phyloP scores from a whole-genome alignment of 257 asterid genomes.

The Osmanthus fragrans region DNA sequence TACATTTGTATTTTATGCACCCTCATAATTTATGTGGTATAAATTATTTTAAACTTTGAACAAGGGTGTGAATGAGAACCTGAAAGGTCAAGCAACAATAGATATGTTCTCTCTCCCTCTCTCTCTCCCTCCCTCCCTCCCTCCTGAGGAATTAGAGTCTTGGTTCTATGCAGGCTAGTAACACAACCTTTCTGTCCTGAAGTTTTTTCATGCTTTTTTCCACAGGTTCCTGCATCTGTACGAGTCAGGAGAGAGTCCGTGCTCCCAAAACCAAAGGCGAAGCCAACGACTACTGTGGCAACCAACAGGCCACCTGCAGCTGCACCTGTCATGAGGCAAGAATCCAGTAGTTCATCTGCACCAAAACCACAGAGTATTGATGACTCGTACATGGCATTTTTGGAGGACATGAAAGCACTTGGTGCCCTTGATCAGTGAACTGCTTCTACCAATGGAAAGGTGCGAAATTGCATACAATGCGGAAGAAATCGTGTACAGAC shows the following conservation, averaged over 20 bases:
- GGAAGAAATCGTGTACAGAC: not conserved
- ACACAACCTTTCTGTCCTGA: not conserved
- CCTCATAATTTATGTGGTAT: not conserved
- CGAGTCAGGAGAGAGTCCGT: conserved; percentile 84
- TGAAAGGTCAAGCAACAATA: not conserved
- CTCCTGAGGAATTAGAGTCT: too few species aligned
- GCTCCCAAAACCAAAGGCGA: conserved; percentile 65
- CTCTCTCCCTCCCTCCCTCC: fast-evolving
- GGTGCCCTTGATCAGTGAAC: conserved; percentile 79
- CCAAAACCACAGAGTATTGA: conserved; percentile 76
- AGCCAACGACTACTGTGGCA: conserved; percentile 36
- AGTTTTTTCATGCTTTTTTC: not conserved
- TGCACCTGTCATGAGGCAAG: conserved; percentile 46
- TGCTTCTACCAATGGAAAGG: not conserved
- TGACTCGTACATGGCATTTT: conserved; percentile 81
- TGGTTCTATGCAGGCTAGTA: not conserved
- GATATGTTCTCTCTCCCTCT: not conserved
- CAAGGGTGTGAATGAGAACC: not conserved
- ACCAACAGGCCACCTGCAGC: conserved; percentile 47
- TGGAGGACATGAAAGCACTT: conserved; percentile 93
- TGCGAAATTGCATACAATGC: not conserved
- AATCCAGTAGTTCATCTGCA: conserved; percentile 38
- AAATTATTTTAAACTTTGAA: not conserved
- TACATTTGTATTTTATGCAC: not conserved
- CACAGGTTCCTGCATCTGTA: conserved; percentile 93